phyloP scores from a whole-genome alignment of 306 rosid species.

The Abrus pulchellus region DNA sequence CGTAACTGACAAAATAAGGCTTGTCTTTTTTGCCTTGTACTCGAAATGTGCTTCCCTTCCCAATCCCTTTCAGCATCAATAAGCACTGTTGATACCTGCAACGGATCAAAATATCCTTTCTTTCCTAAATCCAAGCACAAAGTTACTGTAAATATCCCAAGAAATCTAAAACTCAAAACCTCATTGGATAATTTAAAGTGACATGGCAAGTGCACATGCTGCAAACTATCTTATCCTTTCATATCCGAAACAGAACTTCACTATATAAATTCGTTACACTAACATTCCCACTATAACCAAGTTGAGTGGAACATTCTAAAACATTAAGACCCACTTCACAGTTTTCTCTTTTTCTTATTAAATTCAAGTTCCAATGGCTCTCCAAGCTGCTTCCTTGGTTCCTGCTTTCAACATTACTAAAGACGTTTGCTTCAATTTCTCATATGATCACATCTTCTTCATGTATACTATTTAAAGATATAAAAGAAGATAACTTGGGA shows the following conservation, averaged over 20 bases:
- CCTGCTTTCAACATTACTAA: conserved; percentile 46
- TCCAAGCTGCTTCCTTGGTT: conserved; percentile 48
- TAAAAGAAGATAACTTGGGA: neutral
- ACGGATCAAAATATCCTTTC: conserved; percentile 17
- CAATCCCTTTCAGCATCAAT: conserved; percentile 38
- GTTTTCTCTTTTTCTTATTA: neutral
- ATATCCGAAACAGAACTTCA: conserved; percentile 23
- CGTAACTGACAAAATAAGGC: conserved; percentile 1
- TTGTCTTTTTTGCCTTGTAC: conserved; percentile 8
- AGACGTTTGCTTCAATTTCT: conserved; percentile 43
- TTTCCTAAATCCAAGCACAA: neutral
- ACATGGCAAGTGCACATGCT: conserved; percentile 46
- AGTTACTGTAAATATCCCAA: conserved; percentile 42
- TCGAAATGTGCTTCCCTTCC: conserved; percentile 41
- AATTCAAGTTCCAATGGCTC: conserved; percentile 39
- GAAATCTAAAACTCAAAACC: conserved; percentile 45
- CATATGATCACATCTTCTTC: neutral
- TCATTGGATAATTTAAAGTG: conserved; percentile 41
- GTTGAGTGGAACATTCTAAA: conserved; percentile 8
- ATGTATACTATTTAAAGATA: neutral
- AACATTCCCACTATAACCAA: neutral
- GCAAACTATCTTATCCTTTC: conserved; percentile 49
- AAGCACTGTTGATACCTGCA: neutral
- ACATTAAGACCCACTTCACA: neutral
- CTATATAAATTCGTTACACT: conserved; percentile 36